Percentiles rank a stretch among this genome's conserved stretches.
phyloP scores from a whole-genome alignment of 345 rosid genomes.

The Eucalyptus polybractea region DNA sequence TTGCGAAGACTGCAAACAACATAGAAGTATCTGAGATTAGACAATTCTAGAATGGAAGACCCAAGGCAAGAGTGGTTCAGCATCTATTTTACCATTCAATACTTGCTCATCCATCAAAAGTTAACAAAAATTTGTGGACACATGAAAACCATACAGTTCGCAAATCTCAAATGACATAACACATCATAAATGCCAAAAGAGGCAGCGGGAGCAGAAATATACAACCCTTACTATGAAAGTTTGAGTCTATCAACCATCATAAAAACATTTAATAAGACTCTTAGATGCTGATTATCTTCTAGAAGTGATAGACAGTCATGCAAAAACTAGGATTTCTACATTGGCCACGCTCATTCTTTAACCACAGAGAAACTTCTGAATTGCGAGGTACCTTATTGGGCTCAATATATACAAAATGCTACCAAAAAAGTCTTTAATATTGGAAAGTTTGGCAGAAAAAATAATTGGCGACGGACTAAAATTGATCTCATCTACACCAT shows the following conservation, averaged over 20 bases:
- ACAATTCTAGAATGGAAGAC: background rate
- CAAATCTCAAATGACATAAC: background rate
- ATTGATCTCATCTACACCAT: background rate
- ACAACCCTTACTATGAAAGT: background rate
- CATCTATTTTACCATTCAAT: background rate
- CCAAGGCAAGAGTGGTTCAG: background rate
- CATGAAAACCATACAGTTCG: background rate
- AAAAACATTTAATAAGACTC: background rate
- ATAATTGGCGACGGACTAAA: background rate
- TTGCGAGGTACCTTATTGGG: background rate
- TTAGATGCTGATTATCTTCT: background rate
- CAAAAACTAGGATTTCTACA: background rate
- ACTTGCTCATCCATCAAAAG: background rate
- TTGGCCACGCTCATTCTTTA: background rate
- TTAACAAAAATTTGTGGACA: background rate
- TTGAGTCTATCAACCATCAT: background rate
- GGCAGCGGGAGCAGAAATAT: background rate
- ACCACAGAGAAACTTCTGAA: background rate
- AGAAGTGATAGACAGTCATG: background rate
- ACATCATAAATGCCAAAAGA: background rate
- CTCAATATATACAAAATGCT: background rate
- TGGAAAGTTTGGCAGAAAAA: background rate
- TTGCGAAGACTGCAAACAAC: slow-evolving; percentile 36
- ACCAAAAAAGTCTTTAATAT: background rate
- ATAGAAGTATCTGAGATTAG: background rate